Conservation (phyloP, 2,329 filamentous ascomycete genomes). For the Ophiosphaerella korrae region DNA sequence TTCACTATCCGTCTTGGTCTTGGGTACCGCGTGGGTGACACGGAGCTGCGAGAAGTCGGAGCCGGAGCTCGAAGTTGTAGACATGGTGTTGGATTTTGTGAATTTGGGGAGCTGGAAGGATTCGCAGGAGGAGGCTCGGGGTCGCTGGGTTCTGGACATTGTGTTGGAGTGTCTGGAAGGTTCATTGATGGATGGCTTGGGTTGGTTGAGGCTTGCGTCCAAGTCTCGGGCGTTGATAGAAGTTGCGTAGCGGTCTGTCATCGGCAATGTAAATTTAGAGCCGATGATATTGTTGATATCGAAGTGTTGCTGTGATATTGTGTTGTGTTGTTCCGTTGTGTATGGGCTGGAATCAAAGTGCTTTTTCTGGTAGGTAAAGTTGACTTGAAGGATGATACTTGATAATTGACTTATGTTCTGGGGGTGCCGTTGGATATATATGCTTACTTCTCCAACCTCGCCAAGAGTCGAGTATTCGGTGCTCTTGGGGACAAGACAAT, state of each 20-base stretch:
- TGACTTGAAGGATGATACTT: neutral
- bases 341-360: neutral
- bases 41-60: constrained; percentile 17
- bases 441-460: constrained; percentile 1
- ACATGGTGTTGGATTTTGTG: constrained; percentile 35
- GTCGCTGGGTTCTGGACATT: constrained; percentile 21
- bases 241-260: constrained; percentile 36
- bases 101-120: constrained; percentile 22
- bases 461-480: constrained; percentile 14
- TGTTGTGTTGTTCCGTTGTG: constrained; percentile 1
- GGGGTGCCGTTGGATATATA: constrained; percentile 16
- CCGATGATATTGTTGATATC: constrained; percentile 8
- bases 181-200: constrained; percentile 13
- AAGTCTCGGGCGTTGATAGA: constrained; percentile 34
- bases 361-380: neutral
- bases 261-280: constrained; percentile 25
- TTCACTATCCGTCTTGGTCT: constrained; percentile 15
- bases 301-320: constrained; percentile 3
- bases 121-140: constrained; percentile 38
- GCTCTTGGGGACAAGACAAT: constrained; percentile 10
- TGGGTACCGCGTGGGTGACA: constrained; percentile 17
- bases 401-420: constrained; percentile 2
- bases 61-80: constrained; percentile 23
- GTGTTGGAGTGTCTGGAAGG: constrained; percentile 22
- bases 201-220: constrained; percentile 23